phyloP scores from a whole-genome alignment of 805 yeast genomes.

The Zygosaccharomyces rouxii region DNA sequence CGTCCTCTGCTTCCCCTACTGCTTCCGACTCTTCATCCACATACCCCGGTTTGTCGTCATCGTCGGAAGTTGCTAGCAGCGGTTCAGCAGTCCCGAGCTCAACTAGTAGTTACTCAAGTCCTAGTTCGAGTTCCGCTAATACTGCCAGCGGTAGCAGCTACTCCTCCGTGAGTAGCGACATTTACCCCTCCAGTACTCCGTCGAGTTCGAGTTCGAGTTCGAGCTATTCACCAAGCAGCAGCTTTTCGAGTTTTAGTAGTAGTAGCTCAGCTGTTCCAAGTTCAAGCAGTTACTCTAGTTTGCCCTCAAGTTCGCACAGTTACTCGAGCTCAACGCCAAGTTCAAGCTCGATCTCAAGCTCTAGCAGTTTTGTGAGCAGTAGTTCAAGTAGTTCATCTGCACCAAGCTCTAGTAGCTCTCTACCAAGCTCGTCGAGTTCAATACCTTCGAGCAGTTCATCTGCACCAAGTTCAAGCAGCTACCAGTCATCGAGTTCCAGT shows the following conservation, averaged over 20 bases:
- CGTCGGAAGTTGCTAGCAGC: neutral
- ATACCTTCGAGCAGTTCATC: neutral
- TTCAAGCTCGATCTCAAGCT: conserved; percentile 3
- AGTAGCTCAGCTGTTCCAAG: neutral
- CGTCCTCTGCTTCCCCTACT: conserved; percentile 5
- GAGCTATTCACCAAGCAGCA: neutral
- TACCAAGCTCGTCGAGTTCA: neutral
- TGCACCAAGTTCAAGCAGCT: neutral
- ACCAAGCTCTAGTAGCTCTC: neutral
- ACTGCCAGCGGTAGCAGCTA: neutral
- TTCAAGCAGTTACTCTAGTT: neutral
- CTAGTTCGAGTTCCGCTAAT: neutral
- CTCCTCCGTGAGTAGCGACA: neutral
- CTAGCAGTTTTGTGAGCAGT: neutral
- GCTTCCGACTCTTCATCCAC: neutral
- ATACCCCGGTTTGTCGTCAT: too few relatives aligned
- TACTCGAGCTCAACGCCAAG: neutral
- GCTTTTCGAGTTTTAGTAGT: conserved; percentile 1
- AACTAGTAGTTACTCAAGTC: conserved; percentile 1
- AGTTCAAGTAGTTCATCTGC: neutral
- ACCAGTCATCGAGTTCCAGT: neutral
- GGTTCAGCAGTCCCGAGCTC: neutral
- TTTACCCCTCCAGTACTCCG: neutral
- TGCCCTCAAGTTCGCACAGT: neutral
- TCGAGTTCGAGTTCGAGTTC: neutral